Evolutionary conservation across 2,329 filamentous ascomycete species (phyloP).

Genomic region (Trichophyton schoenleinii): DNA sequence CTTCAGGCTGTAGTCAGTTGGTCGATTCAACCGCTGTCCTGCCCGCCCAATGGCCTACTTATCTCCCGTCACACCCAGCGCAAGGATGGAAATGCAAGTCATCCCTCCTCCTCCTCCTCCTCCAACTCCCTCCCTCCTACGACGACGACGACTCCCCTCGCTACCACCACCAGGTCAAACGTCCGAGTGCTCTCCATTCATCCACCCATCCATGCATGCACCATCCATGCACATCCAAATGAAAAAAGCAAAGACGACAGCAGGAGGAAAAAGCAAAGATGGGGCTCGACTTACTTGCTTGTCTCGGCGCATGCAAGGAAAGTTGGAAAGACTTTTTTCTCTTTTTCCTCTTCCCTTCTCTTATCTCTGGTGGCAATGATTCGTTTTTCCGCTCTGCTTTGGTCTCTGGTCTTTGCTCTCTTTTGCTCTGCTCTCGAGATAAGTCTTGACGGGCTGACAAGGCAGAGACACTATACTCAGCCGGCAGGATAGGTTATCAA

Average conservation of each 20-base stretch:
- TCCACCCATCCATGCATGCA: neutral
- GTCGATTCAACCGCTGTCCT: too few relatives aligned
- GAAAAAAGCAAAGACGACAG: neutral
- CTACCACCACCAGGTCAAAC: neutral
- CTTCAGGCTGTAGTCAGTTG: too few relatives aligned
- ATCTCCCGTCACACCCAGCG: neutral
- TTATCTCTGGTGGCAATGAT: neutral
- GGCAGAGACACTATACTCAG: too few relatives aligned
- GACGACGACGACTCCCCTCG: neutral
- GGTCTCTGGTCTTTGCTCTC: neutral
- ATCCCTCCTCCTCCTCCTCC: neutral
- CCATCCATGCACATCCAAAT: too few relatives aligned
- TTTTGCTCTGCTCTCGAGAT: neutral
- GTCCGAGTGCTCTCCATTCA: neutral
- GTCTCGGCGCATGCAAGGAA: neutral
- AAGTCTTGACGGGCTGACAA: neutral
- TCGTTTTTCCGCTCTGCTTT: neutral
- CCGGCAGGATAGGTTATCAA: too few relatives aligned
- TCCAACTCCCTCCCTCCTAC: too few relatives aligned
- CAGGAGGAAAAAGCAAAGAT: neutral
- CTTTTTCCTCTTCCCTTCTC: neutral
- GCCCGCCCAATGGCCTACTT: too few relatives aligned
- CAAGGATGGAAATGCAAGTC: conserved; percentile 1
- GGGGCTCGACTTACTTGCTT: neutral
- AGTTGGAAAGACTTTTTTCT: neutral